Base-by-base conservation (phyloP, 257 asterid species). In the Jacaranda copaia region DNA sequence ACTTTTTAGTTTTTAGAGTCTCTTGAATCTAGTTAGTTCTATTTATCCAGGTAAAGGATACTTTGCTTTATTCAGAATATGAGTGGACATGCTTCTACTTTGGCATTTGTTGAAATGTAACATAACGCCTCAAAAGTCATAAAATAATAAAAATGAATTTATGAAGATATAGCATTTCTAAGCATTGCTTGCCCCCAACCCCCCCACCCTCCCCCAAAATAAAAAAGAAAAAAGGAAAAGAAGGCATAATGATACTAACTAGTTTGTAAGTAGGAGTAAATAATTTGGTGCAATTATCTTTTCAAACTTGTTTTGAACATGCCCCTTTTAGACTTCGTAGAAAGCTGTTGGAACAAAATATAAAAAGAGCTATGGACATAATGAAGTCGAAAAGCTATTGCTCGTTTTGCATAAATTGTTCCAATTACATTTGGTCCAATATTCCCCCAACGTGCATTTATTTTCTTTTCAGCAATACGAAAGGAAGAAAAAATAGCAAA, bases 351-450 rank as follows among this genome's bases (percentile, higher is more conserved):
- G 56, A 14, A 51, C 56, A 51, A 12, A 16, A 55, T 4, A 18
- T 55, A 8, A 55, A 0, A n/a, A 16, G 25, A 62, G 5, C 13
- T 2, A 2, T 62, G 69, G 25, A 12, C 20, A 38, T 62, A 39
- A 36, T 62, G 69, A 62, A 62, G 49, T 62, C 6, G 48, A 35
- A 11, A 62, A 15, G 49, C 69, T 15, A 9, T 62, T 62, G 46
- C 48, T 35, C 35, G 19, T 61, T 15, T 62, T 38, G 14, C 12
- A 35, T 35, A 13, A 14, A 38, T 15, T 14, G 2, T 36, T n/a
- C 49, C 49, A 19, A 14, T 62, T 39, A 14, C 5, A 14, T 36
- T 39, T 62, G 3, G 20, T 18, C 11, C 6, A 14, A 14, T 6
- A 1, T 4, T 55, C 10, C 12, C 12, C 48, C 12, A 62, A 62